Percentiles rank a stretch among this genome's conserved stretches.
Evolutionary conservation across 192 early-diverging fungal genomes (phyloP).

Genomic region (Chytriomyces sp.): DNA sequence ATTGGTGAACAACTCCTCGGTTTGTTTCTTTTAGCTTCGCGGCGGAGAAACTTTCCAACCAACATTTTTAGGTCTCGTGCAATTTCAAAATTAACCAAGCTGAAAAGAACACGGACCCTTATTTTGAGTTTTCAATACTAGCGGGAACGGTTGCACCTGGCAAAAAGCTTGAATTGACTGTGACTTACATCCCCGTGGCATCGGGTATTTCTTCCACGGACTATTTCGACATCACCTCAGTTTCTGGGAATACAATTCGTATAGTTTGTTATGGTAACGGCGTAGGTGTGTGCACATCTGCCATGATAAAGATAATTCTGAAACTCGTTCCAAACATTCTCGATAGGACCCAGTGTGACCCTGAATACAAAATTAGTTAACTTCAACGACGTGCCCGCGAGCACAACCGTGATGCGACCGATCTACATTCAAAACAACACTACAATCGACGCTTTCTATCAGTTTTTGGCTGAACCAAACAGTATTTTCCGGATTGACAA

Average conservation of each 20-base stretch:
- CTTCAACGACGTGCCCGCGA: slow-evolving; percentile 54
- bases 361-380: slow-evolving; percentile 53
- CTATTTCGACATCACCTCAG: slow-evolving; percentile 59
- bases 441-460: slow-evolving; percentile 44
- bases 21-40: not conserved
- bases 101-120: slow-evolving; percentile 47
- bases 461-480: slow-evolving; percentile 51
- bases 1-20: slow-evolving; percentile 47
- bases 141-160: slow-evolving; percentile 39
- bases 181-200: slow-evolving; percentile 50
- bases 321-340: not conserved
- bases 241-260: slow-evolving; percentile 57
- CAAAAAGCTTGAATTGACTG: slow-evolving; percentile 39
- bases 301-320: not conserved
- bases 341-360: slow-evolving; percentile 47
- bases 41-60: not conserved
- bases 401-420: slow-evolving; percentile 40
- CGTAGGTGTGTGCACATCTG: slow-evolving; percentile 30
- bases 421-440: slow-evolving; percentile 52
- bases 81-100: slow-evolving; percentile 53
- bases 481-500: slow-evolving; percentile 59
- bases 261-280: slow-evolving; percentile 50
- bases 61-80: slow-evolving; percentile 41
- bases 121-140: slow-evolving; percentile 49
- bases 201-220: slow-evolving; percentile 53